Percentiles rank a stretch among this genome's conserved stretches.
Conservation (phyloP, 345 rosid species). For the Corchorus capsularis region DNA sequence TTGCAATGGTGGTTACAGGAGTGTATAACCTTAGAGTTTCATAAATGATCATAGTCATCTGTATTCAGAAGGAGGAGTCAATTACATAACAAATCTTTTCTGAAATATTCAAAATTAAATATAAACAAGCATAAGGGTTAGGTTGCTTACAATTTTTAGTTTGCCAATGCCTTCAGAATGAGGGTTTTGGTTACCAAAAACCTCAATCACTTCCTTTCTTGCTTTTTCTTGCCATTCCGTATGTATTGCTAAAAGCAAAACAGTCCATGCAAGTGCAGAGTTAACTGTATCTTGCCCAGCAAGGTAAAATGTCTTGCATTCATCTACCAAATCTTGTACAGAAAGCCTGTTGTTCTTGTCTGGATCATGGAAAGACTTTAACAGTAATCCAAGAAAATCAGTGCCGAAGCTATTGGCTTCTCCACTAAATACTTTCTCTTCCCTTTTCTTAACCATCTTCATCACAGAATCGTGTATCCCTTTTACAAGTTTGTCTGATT, state of each 20-base stretch:
- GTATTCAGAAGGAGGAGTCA: too few species aligned
- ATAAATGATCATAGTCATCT: constrained; percentile 32
- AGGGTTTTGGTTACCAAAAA: constrained; percentile 37
- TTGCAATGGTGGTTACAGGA: not conserved
- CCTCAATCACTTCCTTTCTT: constrained; percentile 33
- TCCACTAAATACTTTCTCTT: not conserved
- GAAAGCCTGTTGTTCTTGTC: constrained; percentile 25
- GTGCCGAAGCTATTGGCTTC: not conserved
- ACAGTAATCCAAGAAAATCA: constrained; percentile 32
- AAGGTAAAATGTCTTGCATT: constrained; percentile 25
- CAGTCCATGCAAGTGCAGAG: too few species aligned
- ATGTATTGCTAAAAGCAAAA: too few species aligned
- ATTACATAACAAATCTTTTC: too few species aligned
- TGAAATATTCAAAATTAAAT: too few species aligned
- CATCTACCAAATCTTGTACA: constrained; percentile 36
- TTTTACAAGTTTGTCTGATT: not conserved
- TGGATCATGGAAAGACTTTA: not conserved
- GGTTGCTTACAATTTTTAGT: constrained; percentile 35
- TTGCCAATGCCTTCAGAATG: constrained; percentile 31
- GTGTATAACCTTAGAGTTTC: constrained; percentile 39
- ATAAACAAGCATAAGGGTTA: too few species aligned
- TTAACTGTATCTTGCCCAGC: too few species aligned
- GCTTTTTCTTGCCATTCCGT: constrained; percentile 4
- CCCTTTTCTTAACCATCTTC: constrained; percentile 13
- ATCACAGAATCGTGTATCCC: constrained; percentile 14